Evolutionary conservation across 2,329 filamentous ascomycete genomes (phyloP), one percentile per base, ranked within the genome.

Genomic region (Lachnellula occidentalis): DNA sequence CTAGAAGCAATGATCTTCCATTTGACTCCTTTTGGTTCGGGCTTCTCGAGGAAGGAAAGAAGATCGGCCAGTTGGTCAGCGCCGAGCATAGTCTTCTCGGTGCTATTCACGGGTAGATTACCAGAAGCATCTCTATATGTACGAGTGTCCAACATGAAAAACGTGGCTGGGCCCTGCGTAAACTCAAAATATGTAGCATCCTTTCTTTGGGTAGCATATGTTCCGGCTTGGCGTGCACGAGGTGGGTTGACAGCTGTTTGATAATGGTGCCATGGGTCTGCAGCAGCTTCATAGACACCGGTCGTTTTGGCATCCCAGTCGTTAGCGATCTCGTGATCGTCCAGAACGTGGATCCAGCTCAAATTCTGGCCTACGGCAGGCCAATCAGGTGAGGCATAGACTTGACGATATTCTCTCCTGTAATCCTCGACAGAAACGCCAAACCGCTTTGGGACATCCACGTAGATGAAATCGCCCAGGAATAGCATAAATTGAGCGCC

Each of bases 381-480:
- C 94, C 94, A 99, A 61, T 96, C 92, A 0, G 92, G 92, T 2
- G 92, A 96, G 0, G 90, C 87, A 67, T 99, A 99, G n/a, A 96
- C 86, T 64, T 95, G 90, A 19, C 92, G 86, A 68, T 99, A 99
- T 68, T 96, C 91, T 67, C 90, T 83, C 48, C 92, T 83, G 70
- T 96, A 99, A 65, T 91, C 84, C 51, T 89, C 84, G 1, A 78
- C 74, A 0, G 82, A 79, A 41, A 79, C 83, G 11, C 90, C 91
- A 67, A 92, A 87, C 9, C 87, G 83, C 47, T 83, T 79, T 0
- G 92, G 92, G 0, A 97, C 92, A 66, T 99, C 94, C 36, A 90
- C 81, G 67, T 95, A 95, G 67, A 95, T 92, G 68, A 94, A 95
- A 65, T 95, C 90, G 36, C 90, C 90, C 0, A 95, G 77, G 71